A percentile compares a stretch with the other conserved stretches of the same genome.
These are phyloP conservation scores for Ostreobium quekettii DNA, from an alignment of 139 green algal genomes.

Conservation along the genomic window DNA sequence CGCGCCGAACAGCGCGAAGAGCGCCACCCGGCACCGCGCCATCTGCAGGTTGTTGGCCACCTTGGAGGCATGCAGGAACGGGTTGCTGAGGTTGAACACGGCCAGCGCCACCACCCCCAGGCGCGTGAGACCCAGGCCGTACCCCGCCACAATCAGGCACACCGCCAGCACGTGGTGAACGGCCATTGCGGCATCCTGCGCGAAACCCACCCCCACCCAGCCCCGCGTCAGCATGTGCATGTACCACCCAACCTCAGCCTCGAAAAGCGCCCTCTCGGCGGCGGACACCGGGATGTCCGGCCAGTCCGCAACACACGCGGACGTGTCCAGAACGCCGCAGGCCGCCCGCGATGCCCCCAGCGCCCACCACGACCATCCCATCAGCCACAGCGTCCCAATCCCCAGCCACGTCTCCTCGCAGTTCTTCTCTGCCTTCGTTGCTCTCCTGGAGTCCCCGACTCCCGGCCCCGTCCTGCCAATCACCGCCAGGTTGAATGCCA, in stretches of 20 bases:
- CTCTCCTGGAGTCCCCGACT: too few relatives aligned
- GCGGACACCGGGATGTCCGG: too few relatives aligned
- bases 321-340: too few relatives aligned
- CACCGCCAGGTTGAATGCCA: too few relatives aligned
- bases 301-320: too few relatives aligned
- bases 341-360: too few relatives aligned
- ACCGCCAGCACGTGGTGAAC: constrained; percentile 1
- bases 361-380: too few relatives aligned
- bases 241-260: constrained; percentile 10
- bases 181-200: background rate
- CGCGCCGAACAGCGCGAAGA: constrained; percentile 6
- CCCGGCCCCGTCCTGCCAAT: too few relatives aligned
- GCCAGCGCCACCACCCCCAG: constrained; percentile 5
- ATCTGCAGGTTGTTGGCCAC: constrained; percentile 6
- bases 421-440: too few relatives aligned
- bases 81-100: constrained; percentile 16
- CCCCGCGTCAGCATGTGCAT: background rate
- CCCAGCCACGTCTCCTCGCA: too few relatives aligned
- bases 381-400: too few relatives aligned
- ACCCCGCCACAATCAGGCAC: background rate
- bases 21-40: background rate
- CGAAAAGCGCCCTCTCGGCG: too few relatives aligned
- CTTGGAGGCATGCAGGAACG: constrained; percentile 11
- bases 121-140: background rate
- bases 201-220: background rate